These are phyloP conservation scores for Claviceps sp. DNA, from an alignment of 2,329 filamentous ascomycete species.

Conservation along the genomic window DNA sequence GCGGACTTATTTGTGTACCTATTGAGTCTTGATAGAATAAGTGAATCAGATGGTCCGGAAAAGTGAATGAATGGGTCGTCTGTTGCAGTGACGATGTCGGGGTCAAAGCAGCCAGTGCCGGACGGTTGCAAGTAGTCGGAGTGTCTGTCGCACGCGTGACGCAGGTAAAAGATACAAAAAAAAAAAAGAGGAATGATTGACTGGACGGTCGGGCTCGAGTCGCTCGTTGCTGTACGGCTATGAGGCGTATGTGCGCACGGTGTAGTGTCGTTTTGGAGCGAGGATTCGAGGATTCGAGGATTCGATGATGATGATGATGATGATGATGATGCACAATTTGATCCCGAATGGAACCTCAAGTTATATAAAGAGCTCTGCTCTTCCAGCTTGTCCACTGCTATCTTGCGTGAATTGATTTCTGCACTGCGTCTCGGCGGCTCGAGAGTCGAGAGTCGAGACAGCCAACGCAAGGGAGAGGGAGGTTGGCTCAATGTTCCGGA, in stretches of 20 bases:
- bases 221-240: neutral
- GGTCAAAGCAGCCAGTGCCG: neutral
- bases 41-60: neutral
- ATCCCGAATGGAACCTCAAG: neutral
- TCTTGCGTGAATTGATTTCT: neutral
- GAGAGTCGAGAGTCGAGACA: neutral
- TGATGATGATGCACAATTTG: neutral
- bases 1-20: too few species aligned
- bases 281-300: too few species aligned
- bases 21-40: neutral
- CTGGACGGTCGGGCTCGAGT: neutral
- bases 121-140: neutral
- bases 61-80: neutral
- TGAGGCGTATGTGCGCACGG: neutral
- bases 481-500: slow-evolving; percentile 4
- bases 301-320: neutral
- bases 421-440: slow-evolving; percentile 3
- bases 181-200: neutral
- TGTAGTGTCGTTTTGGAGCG: too few species aligned
- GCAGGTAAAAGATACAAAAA: neutral
- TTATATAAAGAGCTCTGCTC: slow-evolving; percentile 6
- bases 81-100: neutral
- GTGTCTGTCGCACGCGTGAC: too few species aligned
- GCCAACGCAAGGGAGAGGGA: slow-evolving; percentile 8
- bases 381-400: neutral